These are phyloP conservation scores for Candida golubevii DNA, from an alignment of 805 yeast genomes.

Conservation along the genomic window DNA sequence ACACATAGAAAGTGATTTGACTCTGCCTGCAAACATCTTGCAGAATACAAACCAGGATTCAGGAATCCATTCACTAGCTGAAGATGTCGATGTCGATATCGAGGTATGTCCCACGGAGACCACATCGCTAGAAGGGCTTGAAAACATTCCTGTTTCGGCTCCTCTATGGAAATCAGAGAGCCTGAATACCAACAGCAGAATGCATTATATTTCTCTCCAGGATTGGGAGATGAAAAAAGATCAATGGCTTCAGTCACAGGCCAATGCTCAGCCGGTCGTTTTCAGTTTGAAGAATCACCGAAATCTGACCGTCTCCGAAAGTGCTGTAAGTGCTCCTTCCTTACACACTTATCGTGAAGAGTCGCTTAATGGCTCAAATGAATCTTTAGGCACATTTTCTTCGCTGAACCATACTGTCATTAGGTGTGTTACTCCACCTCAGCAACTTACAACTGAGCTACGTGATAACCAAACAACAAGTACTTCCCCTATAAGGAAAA, in stretches of 20 bases:
- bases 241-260: constrained; percentile 21
- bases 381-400: constrained; percentile 6
- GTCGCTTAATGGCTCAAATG: constrained; percentile 1
- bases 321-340: constrained; percentile 34
- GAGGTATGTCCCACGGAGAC: too few species aligned
- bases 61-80: too few species aligned
- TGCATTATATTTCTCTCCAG: constrained; percentile 23
- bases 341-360: constrained; percentile 34
- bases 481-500: constrained; percentile 32
- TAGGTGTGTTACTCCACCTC: constrained; percentile 13
- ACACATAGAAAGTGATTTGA: too few species aligned
- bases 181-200: background rate
- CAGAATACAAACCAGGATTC: too few species aligned
- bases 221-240: constrained; percentile 30
- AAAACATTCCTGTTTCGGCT: constrained; percentile 8
- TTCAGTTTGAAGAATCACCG: constrained; percentile 19
- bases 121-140: constrained; percentile 11
- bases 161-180: constrained; percentile 1
- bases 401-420: constrained; percentile 12
- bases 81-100: too few species aligned
- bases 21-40: too few species aligned
- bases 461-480: constrained; percentile 8
- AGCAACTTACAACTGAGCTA: background rate
- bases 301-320: constrained; percentile 25
- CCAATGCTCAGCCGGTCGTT: constrained; percentile 26